Conservation (phyloP, 345 rosid species). For the Pistacia vera region DNA sequence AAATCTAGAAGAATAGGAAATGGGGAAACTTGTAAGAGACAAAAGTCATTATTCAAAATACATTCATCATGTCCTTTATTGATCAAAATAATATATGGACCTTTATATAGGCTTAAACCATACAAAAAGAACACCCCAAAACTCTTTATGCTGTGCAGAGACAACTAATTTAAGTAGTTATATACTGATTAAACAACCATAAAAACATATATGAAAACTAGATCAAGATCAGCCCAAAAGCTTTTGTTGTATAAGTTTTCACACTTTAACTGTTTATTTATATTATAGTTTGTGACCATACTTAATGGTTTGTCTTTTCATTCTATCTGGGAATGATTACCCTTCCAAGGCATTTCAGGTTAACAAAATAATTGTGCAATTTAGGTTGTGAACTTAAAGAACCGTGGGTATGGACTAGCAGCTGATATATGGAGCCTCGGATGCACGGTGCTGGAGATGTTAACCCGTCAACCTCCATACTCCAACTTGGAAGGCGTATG, state of each 20-base stretch:
- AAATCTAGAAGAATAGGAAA: too few relatives aligned
- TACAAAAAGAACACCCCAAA: too few relatives aligned
- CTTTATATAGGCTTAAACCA: too few relatives aligned
- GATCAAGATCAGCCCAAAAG: background rate
- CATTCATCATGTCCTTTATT: too few relatives aligned
- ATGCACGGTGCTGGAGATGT: constrained; percentile 86
- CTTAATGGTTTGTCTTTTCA: background rate
- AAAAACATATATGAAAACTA: too few relatives aligned
- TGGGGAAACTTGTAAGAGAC: too few relatives aligned
- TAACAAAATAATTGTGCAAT: constrained; percentile 5
- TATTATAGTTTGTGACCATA: background rate
- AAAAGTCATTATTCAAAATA: too few relatives aligned
- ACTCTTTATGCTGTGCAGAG: too few relatives aligned
- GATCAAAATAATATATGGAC: too few relatives aligned
- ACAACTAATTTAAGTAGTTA: too few relatives aligned
- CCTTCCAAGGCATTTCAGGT: background rate
- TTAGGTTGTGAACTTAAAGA: constrained; percentile 66
- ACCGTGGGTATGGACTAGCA: constrained; percentile 60
- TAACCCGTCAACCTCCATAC: constrained; percentile 66
- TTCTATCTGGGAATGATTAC: too few relatives aligned
- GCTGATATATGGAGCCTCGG: constrained; percentile 98
- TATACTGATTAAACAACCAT: too few relatives aligned
- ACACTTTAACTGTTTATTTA: background rate
- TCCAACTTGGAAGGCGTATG: constrained; percentile 61
- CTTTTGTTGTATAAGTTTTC: background rate